Evolutionary conservation across 169 alveolate species (phyloP), one percentile per base, ranked within the genome.

Genomic region (Amoebophrya sp.): DNA sequence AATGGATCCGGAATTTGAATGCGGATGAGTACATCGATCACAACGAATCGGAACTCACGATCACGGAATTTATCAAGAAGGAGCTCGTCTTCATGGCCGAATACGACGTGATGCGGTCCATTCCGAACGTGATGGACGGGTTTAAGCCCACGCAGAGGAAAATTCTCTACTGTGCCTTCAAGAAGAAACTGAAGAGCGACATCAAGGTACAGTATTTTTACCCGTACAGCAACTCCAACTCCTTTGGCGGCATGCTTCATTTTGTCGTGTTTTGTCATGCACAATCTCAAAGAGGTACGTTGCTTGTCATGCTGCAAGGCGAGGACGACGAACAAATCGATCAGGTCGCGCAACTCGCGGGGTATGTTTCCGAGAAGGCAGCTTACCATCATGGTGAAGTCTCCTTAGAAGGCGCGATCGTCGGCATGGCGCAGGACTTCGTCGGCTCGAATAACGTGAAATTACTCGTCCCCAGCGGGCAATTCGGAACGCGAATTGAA

Each of bases 351-450:
- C 98, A 96, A 88, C 93, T 96, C 38, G 96, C 97, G 10, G 98
- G 98, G 38, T 98, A 98, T 93, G 98, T 98, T 3, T 99, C 99
- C 7, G 99, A 98, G 92, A 98, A 98, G 47, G 97, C 99, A 29
- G 99, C 99, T 39, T 99, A 99, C 95, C 99, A 99, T 94, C 99
- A 99, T 95, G 99, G 99, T 23, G 99, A 99, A 92, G 92, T 96
- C 39, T 97, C 99, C 47, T 92, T 99, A 88, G 98, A 97, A 89
- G 96, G 95, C 55, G 98, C 99, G 25, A 98, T 98, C 92, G 97
- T 98, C 39, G 98, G 98, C 77, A 97, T 99, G 99, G 99, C 99
- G 2, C 98, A 99, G 95, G 97, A 98, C 94, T 99, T 97, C 94
- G 99, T 97, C 0, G 99, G 99, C 7, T 94, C 98, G 12, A 96